A percentile compares a stretch with the other conserved stretches of the same genome.
Conservation (phyloP, 176 grass and related monocot genomes). For the Elaeis guineensis region DNA sequence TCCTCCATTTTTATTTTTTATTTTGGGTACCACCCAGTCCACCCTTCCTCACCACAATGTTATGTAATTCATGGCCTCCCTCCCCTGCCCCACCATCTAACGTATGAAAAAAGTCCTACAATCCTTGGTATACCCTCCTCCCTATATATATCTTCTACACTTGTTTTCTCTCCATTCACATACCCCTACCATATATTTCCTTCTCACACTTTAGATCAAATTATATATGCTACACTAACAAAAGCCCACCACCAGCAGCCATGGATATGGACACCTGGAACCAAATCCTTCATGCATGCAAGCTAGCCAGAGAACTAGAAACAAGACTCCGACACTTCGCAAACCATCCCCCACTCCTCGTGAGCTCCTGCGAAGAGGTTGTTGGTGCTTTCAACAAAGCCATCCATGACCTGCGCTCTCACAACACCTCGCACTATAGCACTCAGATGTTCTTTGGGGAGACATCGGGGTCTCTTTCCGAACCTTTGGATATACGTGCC, state of each 20-base stretch:
- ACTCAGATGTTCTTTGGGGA: not conserved
- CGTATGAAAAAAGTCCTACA: not conserved
- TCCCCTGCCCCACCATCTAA: not conserved
- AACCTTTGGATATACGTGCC: no score
- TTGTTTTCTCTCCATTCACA: slow-evolving; percentile 6
- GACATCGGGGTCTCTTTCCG: no score
- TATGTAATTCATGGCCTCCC: not conserved
- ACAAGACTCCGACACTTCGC: not conserved
- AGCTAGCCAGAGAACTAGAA: slow-evolving; percentile 26
- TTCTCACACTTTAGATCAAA: not conserved
- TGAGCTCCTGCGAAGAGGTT: slow-evolving; percentile 17
- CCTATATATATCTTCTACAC: not conserved
- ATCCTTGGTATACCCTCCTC: not conserved
- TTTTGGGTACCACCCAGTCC: slow-evolving; percentile 13
- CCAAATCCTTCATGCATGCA: slow-evolving; percentile 34
- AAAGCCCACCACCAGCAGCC: not conserved
- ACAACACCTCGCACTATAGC: not conserved
- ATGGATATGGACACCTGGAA: slow-evolving; percentile 30
- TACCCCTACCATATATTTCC: not conserved
- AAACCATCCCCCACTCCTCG: slow-evolving; percentile 11
- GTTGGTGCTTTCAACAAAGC: slow-evolving; percentile 9
- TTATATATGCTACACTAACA: not conserved
- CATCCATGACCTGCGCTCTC: not conserved
- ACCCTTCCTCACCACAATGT: not conserved
- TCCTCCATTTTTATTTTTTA: no score